phyloP scores from a whole-genome alignment of 352 stramenopile species.

The Globisporangium middletonii region DNA sequence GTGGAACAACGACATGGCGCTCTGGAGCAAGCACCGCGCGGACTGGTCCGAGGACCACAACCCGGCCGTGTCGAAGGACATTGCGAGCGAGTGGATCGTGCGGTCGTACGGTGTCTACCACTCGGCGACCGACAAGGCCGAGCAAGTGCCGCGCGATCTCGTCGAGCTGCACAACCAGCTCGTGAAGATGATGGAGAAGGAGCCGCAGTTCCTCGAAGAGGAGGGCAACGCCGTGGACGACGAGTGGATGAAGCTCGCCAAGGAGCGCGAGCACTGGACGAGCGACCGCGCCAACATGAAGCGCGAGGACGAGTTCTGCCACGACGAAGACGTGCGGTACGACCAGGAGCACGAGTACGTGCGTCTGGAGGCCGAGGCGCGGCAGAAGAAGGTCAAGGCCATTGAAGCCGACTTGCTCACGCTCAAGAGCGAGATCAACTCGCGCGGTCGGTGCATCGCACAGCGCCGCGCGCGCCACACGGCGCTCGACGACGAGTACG shows the following conservation, averaged over 20 bases:
- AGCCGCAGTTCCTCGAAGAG: conserved; percentile 68
- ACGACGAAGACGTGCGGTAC: conserved; percentile 78
- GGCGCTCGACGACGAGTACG: conserved; percentile 75
- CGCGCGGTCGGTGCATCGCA: conserved; percentile 56
- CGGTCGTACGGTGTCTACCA: conserved; percentile 84
- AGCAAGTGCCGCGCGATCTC: conserved; percentile 62
- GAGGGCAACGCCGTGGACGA: conserved; percentile 81
- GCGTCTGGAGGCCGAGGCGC: conserved; percentile 56
- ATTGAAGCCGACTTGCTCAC: conserved; percentile 72
- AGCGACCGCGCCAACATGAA: conserved; percentile 87
- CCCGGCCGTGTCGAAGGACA: conserved; percentile 82
- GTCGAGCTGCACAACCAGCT: conserved; percentile 68
- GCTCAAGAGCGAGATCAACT: conserved; percentile 79
- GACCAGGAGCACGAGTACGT: conserved; percentile 85
- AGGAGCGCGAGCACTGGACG: conserved; percentile 87
- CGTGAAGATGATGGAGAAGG: conserved; percentile 82
- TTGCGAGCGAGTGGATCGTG: conserved; percentile 85
- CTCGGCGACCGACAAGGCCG: conserved; percentile 29
- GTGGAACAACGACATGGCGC: conserved; percentile 87
- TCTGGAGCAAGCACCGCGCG: conserved; percentile 82
- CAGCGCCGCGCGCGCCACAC: conserved; percentile 72
- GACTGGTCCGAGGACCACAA: conserved; percentile 87
- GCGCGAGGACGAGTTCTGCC: conserved; percentile 84
- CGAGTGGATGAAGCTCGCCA: conserved; percentile 87
- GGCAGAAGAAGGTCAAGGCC: conserved; percentile 80